Evolutionary conservation across 345 rosid species (phyloP).

Genomic region (Corchorus capsularis): DNA sequence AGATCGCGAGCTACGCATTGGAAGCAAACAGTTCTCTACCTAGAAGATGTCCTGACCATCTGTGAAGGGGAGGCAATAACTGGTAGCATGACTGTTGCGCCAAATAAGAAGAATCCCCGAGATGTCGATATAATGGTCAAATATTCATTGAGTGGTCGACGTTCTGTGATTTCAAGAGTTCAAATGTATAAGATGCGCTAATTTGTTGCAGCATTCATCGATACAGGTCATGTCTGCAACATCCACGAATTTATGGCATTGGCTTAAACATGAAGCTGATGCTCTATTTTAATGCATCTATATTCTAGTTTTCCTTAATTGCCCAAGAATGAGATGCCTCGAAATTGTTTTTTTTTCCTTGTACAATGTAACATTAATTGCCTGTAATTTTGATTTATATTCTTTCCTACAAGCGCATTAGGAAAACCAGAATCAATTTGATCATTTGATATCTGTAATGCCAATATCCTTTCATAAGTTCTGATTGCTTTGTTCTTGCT

Average conservation of each 20-base stretch:
- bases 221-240: neutral
- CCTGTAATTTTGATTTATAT: neutral
- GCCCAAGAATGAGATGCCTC: neutral
- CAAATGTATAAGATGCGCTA: conserved; percentile 83
- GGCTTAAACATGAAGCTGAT: neutral
- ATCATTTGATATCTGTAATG: neutral
- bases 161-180: conserved; percentile 56
- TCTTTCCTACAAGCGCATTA: neutral
- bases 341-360: neutral
- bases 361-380: neutral
- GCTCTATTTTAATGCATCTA: neutral
- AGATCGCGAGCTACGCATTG: conserved; percentile 85
- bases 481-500: no score
- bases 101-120: conserved; percentile 89
- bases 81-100: conserved; percentile 91
- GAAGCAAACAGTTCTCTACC: conserved; percentile 94
- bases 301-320: neutral
- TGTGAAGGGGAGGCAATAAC: conserved; percentile 84
- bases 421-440: no score
- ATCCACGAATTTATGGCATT: neutral
- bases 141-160: conserved; percentile 71
- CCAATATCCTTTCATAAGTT: neutral
- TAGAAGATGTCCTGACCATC: conserved; percentile 90
- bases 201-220: conserved; percentile 5
- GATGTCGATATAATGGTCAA: conserved; percentile 81